Evolutionary conservation across 768 basidiomycete species (phyloP), one percentile per base, ranked within the genome.

Genomic region (Phylloporus sp.): DNA sequence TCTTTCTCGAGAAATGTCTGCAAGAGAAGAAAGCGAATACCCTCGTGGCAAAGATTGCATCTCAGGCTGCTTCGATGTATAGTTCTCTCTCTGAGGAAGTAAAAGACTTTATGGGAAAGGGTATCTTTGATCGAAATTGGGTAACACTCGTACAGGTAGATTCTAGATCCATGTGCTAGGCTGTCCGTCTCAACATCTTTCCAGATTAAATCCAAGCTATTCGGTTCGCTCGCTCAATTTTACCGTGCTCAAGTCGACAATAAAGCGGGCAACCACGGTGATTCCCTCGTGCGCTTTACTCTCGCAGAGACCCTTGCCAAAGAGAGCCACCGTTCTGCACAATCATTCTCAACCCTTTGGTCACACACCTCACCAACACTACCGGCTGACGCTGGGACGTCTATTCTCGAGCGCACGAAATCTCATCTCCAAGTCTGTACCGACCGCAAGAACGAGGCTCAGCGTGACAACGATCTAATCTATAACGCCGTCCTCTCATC

Each of bases 101-200:
- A 29, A 97, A 97, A 68, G 95, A 97, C 61, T 97, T 97, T 61
- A 86, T 92, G 77, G 93, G 91, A 5, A 97, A 97, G 68, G 92
- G 93, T 2, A 88, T 98, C 49, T 89, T 99, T 66, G 93, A 97
- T 64, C 73, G 94, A 24, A 92, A 93, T 61, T 99, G 95, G 95
- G 79, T 95, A 6, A 86, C 85, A 2, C 70, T 98, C 18, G 71
- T 95, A 34, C 88, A 91, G 76, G 91, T 86, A 60, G 29, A 74
- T 67, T 7, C 32, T 29, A 41, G 11, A 35, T 43, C 20, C n/a
- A n/a, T 5, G 4, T 13, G 0, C 23, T 3, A 32, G 6, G 35
- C 45, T 44, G 18, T 47, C 16, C 12, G 32, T 45, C 39, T 57
- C 34, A 61, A 26, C 45, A 45, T 43, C 38, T 43, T 35, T 36